Percentiles rank a stretch among this genome's conserved stretches.
phyloP scores from a whole-genome alignment of 2,329 filamentous ascomycete species.

The Orbilia blumenaviensis region DNA sequence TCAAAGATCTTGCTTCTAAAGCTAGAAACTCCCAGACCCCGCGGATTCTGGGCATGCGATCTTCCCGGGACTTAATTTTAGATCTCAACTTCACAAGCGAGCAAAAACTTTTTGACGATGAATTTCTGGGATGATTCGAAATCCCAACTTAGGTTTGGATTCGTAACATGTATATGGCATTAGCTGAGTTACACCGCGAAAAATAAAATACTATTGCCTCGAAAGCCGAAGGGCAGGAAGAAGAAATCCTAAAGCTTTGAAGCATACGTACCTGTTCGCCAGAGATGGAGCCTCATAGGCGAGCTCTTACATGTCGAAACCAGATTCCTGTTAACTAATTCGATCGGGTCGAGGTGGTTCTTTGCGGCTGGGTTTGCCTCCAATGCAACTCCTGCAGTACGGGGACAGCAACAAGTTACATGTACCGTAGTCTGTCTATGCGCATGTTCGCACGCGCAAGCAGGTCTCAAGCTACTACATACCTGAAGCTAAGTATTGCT shows the following conservation, averaged over 20 bases:
- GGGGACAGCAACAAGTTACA: background rate
- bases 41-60: constrained; percentile 8
- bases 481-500: background rate
- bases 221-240: background rate
- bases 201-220: background rate
- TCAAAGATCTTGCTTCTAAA: background rate
- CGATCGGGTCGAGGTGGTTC: constrained; percentile 20
- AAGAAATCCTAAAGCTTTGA: background rate
- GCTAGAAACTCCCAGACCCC: background rate
- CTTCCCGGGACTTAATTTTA: constrained; percentile 6
- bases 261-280: background rate
- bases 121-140: background rate
- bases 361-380: constrained; percentile 29
- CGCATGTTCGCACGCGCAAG: background rate
- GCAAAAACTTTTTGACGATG: background rate
- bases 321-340: constrained; percentile 5
- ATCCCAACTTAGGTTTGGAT: background rate
- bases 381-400: background rate
- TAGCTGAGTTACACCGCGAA: background rate
- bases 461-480: background rate
- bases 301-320: constrained; percentile 20
- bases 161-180: background rate
- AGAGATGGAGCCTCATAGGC: constrained; percentile 4
- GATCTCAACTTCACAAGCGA: constrained; percentile 9
- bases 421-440: background rate